Evolutionary conservation across 1,284 basidiomycete species (phyloP), one percentile per base, ranked within the genome.

Genomic region (Ceratorhiza oryzae-sativae): DNA sequence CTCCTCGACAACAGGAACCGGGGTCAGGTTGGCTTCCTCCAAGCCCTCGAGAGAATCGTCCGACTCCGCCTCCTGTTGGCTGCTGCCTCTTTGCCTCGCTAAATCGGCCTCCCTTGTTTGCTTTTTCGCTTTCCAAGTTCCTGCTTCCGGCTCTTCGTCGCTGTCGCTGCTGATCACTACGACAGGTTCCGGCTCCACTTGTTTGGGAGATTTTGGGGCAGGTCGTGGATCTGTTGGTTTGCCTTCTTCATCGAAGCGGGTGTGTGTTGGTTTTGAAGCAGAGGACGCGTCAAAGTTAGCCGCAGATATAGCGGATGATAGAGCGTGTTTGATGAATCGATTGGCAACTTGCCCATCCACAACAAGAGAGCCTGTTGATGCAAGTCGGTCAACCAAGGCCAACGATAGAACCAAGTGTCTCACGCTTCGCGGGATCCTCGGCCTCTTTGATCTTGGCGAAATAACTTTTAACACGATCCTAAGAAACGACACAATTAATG

Each of bases 301-400:
- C 77, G 78, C 74, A 81, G 80, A 75, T 82, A 71, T 81, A n/a
- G 83, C 83, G 78, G 90, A 88, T 0, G 87, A 80, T 65, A 93
- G 91, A n/a, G 91, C 92, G 77, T 91, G 86, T 78, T 90, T 91
- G 79, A 94, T 93, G 80, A 93, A 93, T 36, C 92, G 86, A 59
- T 82, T 82, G 4, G 91, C 92, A 18, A 90, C 92, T 27, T 81
- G 87, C 78, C 90, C 91, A 84, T 93, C 91, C 61, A 93, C 75
- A 41, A 82, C 81, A 48, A 81, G 79, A 61, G 82, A 82, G 77
- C 83, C 88, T 89, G 18, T 56, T 0, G 9, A 76, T 55, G 41
- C 73, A 46, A 51, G 73, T 39, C 36, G 51, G 15, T 61, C 6
- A 2, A 15, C 48, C 12, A 32, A n/a, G 27, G 32, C 59, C 62